Base-by-base conservation (phyloP, 2,329 filamentous ascomycete genomes). In the Ophiostoma himal-ulmi region DNA sequence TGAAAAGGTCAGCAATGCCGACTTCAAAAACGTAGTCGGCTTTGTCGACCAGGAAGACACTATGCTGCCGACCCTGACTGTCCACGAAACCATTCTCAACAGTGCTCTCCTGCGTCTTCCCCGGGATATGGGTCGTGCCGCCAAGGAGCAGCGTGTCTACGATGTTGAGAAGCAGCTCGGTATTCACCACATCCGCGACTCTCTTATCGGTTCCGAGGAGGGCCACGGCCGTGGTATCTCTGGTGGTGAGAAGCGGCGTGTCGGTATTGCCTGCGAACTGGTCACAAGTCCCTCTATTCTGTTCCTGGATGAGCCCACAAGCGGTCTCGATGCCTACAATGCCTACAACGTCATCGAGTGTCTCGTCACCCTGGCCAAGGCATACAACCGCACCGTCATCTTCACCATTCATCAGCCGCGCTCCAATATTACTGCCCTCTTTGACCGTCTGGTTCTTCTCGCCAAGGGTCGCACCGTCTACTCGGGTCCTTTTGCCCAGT, bases 1-100 rank as follows among this genome's bases (percentile, higher is more conserved):
- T 44, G 93, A 98, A 78, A 94, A 92, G 78, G 89, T 98, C 52
- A 84, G 83, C 41, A 92, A 97, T 78, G 80, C 86, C 39, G 92
- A 97, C 73, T 99, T 95, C 81, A 92, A 91, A 77, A 94, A 88
- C 73, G 93, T 98, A 68, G 91, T 97, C 74, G 95, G 96, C 30
- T 99, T 98, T 76, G 95, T 99, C 57, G 95, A 99, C 76, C 95
- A 99, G 81, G 95, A 99, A 77, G 95, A 99, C 77, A 96, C 94
- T 5, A 94, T 99, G 89, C 84, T 99, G 62, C 90, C 95, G 0
- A 99, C 95, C 0, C 83, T 99, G 75, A 99, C 95, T 0, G 95
- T 99, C 10, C 95, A 99, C 78, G 95, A 99, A 80, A 99, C 95
- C 0, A 99, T 99, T 73, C 83, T 97, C 73, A 97, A 92, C 75